Evolutionary conservation across 2,329 filamentous ascomycete genomes (phyloP), one percentile per base, ranked within the genome.

Genomic region (Colletotrichum sp.): DNA sequence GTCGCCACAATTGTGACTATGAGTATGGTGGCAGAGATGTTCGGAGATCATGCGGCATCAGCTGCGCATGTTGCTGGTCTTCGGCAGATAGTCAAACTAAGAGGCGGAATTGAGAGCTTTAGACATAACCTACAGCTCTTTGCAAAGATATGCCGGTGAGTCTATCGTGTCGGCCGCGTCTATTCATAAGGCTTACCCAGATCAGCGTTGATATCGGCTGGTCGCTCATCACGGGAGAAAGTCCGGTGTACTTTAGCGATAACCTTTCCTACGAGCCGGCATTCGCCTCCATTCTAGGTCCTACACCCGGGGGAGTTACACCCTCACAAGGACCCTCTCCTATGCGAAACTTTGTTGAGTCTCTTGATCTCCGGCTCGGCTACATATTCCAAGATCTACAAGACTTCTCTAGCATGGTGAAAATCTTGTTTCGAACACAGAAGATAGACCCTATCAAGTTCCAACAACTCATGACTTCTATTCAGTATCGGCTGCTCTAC

Each of bases 121-220:
- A 65, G 60, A 2, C 64, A 79, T 12, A 83, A 83, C 5, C 67
- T 76, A 0, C 79, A 82, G 32, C 32, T 83, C 3, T 78, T 82
- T 30, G 76, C 81, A 30, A 83, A 83, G 24, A 76, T 83, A 5
- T 81, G 80, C 4, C 81, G 80, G 82, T 82, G 55, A 68, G 81
- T 52, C 43, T 13, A 52, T 3, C n/a, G 6, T 21, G 10, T 6
- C 43, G 4, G 4, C 5, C 15, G n/a, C 15, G 4, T 15, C n/a
- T 43, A 5, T 7, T 28, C 7, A 5, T 34, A 6, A 61, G 4
- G 32, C 55, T 26, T 24, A 13, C n/a, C 7, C 6, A 18, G 12
- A 16, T 18, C 2, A 83, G 82, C 2, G 77, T 82, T 16, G 82
- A 82, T 55, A 77, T 83, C 2, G 81, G 80, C 2, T 81, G 79